Evolutionary conservation across 2,329 filamentous ascomycete genomes (phyloP).

Genomic region (Bipolaris bicolor): DNA sequence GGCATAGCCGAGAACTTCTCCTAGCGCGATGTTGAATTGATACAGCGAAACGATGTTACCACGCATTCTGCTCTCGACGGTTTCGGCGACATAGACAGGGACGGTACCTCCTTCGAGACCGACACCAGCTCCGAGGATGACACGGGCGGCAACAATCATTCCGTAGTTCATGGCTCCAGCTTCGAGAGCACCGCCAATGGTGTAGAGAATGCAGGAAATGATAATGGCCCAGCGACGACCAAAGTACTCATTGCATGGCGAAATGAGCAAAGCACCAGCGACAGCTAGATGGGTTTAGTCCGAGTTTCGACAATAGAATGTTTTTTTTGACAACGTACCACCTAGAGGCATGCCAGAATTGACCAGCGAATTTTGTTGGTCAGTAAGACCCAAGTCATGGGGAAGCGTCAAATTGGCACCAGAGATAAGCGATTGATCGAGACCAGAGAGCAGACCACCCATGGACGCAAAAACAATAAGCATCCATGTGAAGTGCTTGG

Average conservation of each 20-base stretch:
- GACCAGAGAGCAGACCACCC: constrained; percentile 73
- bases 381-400: constrained; percentile 59
- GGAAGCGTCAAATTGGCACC: constrained; percentile 73
- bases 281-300: constrained; percentile 57
- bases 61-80: constrained; percentile 69
- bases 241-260: constrained; percentile 70
- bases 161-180: constrained; percentile 71
- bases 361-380: constrained; percentile 67
- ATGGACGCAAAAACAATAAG: constrained; percentile 75
- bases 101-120: constrained; percentile 77
- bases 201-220: constrained; percentile 72
- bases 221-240: constrained; percentile 73
- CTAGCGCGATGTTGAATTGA: constrained; percentile 77
- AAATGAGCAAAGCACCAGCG: constrained; percentile 70
- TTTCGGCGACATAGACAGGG: constrained; percentile 76
- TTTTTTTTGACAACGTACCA: constrained; percentile 20
- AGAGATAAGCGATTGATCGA: constrained; percentile 75
- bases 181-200: constrained; percentile 70
- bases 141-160: constrained; percentile 72
- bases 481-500: constrained; percentile 70
- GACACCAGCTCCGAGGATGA: constrained; percentile 73
- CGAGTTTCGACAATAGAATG: not conserved
- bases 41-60: constrained; percentile 77
- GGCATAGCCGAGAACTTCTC: constrained; percentile 75
- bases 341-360: constrained; percentile 75